Evolutionary conservation across 495 filamentous ascomycete genomes (phyloP).

Genomic region (Tuber indicum): DNA sequence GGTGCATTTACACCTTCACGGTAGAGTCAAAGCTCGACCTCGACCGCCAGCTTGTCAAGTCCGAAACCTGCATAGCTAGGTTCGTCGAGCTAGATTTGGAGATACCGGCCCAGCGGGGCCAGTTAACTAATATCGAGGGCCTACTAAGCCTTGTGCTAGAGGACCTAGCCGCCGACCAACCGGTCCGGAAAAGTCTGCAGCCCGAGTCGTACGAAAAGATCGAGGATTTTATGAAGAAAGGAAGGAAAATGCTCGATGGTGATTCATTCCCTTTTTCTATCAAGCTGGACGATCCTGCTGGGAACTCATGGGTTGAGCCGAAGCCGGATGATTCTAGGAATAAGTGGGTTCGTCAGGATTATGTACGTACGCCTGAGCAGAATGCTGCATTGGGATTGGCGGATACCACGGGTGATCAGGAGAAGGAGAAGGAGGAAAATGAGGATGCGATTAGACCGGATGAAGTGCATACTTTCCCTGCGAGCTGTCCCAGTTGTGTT

Average conservation of each 20-base stretch:
- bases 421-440: constrained; percentile 44
- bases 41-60: constrained; percentile 81
- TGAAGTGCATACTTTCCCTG: constrained; percentile 81
- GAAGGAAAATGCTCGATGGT: constrained; percentile 65
- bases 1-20: constrained; percentile 68
- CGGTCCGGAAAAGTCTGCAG: constrained; percentile 60
- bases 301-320: constrained; percentile 97
- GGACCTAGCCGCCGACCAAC: constrained; percentile 69
- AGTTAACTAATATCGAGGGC: constrained; percentile 88
- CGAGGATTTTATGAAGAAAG: constrained; percentile 60
- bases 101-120: constrained; percentile 78
- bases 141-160: constrained; percentile 67
- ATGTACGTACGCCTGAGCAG: constrained; percentile 71
- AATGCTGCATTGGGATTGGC: constrained; percentile 72
- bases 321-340: constrained; percentile 63
- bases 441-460: constrained; percentile 78
- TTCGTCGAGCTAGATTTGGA: constrained; percentile 84
- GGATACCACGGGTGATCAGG: constrained; percentile 31
- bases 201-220: constrained; percentile 74
- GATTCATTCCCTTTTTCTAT: constrained; percentile 80
- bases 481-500: constrained; percentile 82
- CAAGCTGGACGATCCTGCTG: constrained; percentile 78
- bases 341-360: constrained; percentile 78
- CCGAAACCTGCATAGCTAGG: constrained; percentile 72
- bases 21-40: constrained; percentile 65